phyloP scores from a whole-genome alignment of 352 stramenopile genomes.

The Peronospora farinosa region DNA sequence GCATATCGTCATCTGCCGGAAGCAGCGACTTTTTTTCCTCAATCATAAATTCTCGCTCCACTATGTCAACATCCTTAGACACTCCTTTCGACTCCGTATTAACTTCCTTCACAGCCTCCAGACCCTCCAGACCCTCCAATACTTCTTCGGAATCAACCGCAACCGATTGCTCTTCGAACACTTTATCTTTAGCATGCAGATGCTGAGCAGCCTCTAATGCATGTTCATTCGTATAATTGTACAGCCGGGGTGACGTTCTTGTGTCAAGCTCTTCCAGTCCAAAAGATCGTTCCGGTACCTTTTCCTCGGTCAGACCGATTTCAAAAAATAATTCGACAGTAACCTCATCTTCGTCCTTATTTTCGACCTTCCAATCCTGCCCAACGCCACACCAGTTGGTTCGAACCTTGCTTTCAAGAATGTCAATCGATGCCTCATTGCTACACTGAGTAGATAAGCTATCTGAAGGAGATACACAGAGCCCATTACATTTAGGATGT shows the following conservation, averaged over 20 bases:
- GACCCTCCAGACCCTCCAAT: constrained; percentile 6
- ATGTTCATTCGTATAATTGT: constrained; percentile 4
- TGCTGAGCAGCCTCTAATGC: constrained; percentile 5
- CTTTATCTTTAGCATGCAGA: background rate
- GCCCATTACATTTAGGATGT: constrained; percentile 12
- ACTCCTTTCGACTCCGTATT: constrained; percentile 6
- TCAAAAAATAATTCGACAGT: constrained; percentile 1
- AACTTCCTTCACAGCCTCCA: constrained; percentile 11
- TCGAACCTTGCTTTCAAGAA: constrained; percentile 6
- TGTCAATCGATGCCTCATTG: constrained; percentile 1
- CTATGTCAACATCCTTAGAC: constrained; percentile 1
- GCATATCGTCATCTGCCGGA: constrained; percentile 16
- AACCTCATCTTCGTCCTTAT: constrained; percentile 18
- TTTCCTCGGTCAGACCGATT: constrained; percentile 10
- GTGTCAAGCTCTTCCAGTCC: constrained; percentile 9
- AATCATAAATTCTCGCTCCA: constrained; percentile 9
- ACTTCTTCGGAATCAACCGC: constrained; percentile 11
- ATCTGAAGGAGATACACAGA: constrained; percentile 7
- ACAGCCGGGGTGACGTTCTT: constrained; percentile 9
- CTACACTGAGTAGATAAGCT: constrained; percentile 5
- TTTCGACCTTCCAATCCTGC: constrained; percentile 2
- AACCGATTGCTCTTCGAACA: constrained; percentile 10
- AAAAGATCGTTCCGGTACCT: background rate
- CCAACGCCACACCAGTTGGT: constrained; percentile 2
- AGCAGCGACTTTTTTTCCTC: constrained; percentile 11